phyloP scores from a whole-genome alignment of 345 rosid species.

The Citrus australasica region DNA sequence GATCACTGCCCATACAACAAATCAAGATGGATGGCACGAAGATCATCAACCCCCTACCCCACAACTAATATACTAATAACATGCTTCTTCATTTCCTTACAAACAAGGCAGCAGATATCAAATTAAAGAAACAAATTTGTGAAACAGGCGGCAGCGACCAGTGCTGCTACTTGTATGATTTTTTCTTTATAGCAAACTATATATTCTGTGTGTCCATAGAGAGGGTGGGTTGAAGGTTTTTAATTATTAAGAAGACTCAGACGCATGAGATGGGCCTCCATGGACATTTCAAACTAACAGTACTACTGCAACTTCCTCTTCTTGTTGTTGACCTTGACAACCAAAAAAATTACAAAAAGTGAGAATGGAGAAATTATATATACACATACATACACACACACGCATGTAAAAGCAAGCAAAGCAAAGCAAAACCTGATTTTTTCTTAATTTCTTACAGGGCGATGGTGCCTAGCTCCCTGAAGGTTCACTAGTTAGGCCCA shows the following conservation, averaged over 20 bases:
- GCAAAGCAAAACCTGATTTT: background rate
- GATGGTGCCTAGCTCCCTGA: constrained; percentile 16
- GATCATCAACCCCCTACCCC: background rate
- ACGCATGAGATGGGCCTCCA: background rate
- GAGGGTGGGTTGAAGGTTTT: too few species aligned
- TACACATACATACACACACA: background rate
- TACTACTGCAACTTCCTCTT: constrained; percentile 6
- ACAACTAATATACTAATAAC: too few species aligned
- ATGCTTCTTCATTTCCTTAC: too few species aligned
- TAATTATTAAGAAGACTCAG: background rate
- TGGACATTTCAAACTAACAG: constrained; percentile 11
- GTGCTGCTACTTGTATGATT: too few species aligned
- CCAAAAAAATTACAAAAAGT: background rate
- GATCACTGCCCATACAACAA: background rate
- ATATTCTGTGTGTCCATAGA: too few species aligned
- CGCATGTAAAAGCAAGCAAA: background rate
- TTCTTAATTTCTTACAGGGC: background rate
- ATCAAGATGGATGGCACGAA: background rate
- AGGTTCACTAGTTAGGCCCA: constrained; percentile 30
- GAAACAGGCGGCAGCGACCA: too few species aligned
- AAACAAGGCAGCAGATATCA: too few species aligned
- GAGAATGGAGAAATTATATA: too few species aligned
- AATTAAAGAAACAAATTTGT: too few species aligned
- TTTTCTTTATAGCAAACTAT: too few species aligned
- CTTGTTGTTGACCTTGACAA: constrained; percentile 27